Evolutionary conservation across 441 rosid genomes (phyloP).

Genomic region (Croton laevigatus): DNA sequence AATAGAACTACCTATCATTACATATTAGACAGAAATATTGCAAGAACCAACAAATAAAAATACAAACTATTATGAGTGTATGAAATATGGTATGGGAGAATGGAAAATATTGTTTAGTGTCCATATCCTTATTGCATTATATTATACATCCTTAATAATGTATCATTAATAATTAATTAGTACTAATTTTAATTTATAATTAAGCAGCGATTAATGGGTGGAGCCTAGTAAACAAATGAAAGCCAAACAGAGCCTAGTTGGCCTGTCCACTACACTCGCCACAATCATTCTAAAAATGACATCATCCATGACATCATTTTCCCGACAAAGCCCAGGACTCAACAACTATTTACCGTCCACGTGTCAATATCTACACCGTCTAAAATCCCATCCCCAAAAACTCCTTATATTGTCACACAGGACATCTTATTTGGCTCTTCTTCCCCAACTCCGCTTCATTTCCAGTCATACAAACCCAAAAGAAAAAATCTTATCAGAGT

Average conservation of each 20-base stretch:
- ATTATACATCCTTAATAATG: too few relatives aligned
- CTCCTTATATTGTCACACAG: conserved; percentile 28
- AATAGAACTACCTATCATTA: too few relatives aligned
- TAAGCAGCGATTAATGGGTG: conserved; percentile 13
- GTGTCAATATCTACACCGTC: conserved; percentile 51
- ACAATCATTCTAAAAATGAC: conserved; percentile 35
- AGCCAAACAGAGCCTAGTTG: conserved; percentile 32
- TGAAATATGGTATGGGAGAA: too few relatives aligned
- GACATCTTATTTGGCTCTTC: conserved; percentile 27
- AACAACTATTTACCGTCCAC: conserved; percentile 34
- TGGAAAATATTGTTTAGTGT: too few relatives aligned
- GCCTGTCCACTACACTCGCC: conserved; percentile 33
- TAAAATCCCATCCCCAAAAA: conserved; percentile 3
- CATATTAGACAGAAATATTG: too few relatives aligned
- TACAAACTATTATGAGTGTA: too few relatives aligned
- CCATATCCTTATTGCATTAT: too few relatives aligned
- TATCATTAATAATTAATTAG: too few relatives aligned
- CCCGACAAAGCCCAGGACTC: conserved; percentile 46
- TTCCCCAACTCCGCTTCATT: background rate
- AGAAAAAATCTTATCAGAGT: too few relatives aligned
- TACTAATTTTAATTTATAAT: background rate
- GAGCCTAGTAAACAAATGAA: conserved; percentile 18
- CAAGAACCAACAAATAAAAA: too few relatives aligned
- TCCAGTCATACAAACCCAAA: background rate
- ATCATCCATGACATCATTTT: conserved; percentile 54